These are phyloP conservation scores for Vigna nakashimae DNA, from an alignment of 306 rosid genomes.

Conservation along the genomic window DNA sequence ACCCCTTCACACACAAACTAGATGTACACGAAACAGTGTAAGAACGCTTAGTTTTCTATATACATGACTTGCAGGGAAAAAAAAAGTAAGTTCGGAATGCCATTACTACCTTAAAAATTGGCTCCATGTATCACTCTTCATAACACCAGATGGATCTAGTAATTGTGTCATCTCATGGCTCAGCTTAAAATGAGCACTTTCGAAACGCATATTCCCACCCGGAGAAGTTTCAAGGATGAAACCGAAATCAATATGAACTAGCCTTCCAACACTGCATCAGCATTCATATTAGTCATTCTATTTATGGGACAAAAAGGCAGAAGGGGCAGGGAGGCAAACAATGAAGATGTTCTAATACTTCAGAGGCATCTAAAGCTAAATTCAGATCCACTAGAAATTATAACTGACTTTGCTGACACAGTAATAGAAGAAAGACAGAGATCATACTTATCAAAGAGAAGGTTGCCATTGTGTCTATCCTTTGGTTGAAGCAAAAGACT, in stretches of 20 bases:
- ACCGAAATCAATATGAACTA: constrained; percentile 94
- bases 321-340: constrained; percentile 21
- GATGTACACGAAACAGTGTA: constrained; percentile 11
- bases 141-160: constrained; percentile 91
- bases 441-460: constrained; percentile 81
- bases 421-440: constrained; percentile 28
- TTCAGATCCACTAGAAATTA: constrained; percentile 29
- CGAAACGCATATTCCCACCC: constrained; percentile 97
- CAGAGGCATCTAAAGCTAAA: constrained; percentile 28
- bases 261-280: constrained; percentile 86
- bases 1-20: constrained; percentile 96
- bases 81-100: background rate
- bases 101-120: constrained; percentile 80
- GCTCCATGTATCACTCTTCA: constrained; percentile 97
- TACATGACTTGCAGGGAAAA: background rate
- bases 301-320: constrained; percentile 29
- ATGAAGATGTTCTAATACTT: constrained; percentile 33
- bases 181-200: constrained; percentile 97
- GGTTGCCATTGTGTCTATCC: constrained; percentile 98
- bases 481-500: constrained; percentile 98
- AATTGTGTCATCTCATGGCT: constrained; percentile 99
- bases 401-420: constrained; percentile 19
- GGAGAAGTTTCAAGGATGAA: constrained; percentile 98
- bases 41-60: constrained; percentile 31
- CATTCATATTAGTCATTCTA: constrained; percentile 39